Conservation (phyloP, 495 filamentous ascomycete species). For the Aspergillus diversus region DNA sequence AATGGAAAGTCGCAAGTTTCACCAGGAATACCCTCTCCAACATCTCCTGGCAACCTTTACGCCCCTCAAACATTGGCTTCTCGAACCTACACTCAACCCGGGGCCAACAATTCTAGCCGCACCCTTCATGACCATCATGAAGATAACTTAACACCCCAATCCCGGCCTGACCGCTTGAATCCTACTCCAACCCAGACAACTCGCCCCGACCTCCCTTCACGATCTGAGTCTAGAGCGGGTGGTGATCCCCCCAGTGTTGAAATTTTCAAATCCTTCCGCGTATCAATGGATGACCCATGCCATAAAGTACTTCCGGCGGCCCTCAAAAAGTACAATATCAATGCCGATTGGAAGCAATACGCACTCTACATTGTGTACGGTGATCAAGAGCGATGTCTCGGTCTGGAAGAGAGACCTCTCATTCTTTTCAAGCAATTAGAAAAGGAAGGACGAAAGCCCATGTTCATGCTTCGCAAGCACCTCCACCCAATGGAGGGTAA, state of each 20-base stretch:
- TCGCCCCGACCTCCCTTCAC: constrained; percentile 41
- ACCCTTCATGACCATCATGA: constrained; percentile 49
- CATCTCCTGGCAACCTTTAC: constrained; percentile 67
- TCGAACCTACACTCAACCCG: constrained; percentile 50
- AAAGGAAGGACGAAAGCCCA: constrained; percentile 94
- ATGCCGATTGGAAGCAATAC: constrained; percentile 94
- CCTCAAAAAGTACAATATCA: constrained; percentile 97
- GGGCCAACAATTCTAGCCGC: constrained; percentile 35
- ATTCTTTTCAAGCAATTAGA: constrained; percentile 97
- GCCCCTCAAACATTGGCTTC: constrained; percentile 52
- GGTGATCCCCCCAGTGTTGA: constrained; percentile 64
- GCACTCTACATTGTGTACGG: constrained; percentile 97
- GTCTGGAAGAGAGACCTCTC: constrained; percentile 87
- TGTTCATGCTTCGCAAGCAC: constrained; percentile 93
- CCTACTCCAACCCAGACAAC: constrained; percentile 44
- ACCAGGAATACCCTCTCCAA: constrained; percentile 78
- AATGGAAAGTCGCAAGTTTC: constrained; percentile 71
- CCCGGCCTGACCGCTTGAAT: constrained; percentile 41
- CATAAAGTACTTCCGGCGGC: constrained; percentile 96
- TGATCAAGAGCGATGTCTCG: constrained; percentile 93
- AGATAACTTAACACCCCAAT: constrained; percentile 35
- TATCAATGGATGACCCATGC: constrained; percentile 97
- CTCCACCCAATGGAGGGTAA: constrained; percentile 35
- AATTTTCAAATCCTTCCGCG: constrained; percentile 97
- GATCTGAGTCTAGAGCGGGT: constrained; percentile 57